A percentile compares a stretch with the other conserved stretches of the same genome.
Evolutionary conservation across 1,284 basidiomycete genomes (phyloP).

Genomic region (Fomitopsis palustris): DNA sequence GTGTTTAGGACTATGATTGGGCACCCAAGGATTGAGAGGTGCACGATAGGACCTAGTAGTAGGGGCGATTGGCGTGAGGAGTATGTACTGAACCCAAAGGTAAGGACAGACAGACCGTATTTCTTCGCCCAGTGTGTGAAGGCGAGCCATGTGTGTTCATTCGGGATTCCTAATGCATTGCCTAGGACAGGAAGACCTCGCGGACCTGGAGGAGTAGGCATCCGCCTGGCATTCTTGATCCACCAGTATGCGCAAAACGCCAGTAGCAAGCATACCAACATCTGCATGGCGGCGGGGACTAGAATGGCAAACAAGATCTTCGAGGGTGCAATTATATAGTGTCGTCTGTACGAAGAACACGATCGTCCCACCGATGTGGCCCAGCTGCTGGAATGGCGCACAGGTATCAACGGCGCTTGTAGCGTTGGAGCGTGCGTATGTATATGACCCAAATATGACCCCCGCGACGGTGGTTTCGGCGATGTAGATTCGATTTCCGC

Average conservation of each 20-base stretch:
- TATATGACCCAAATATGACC: too few relatives aligned
- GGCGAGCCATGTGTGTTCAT: not conserved
- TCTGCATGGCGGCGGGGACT: not conserved
- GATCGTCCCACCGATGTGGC: too few relatives aligned
- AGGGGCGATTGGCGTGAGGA: not conserved
- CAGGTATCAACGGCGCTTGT: too few relatives aligned
- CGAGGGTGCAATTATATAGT: too few relatives aligned
- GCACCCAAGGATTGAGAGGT: conserved; percentile 1
- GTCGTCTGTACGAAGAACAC: too few relatives aligned
- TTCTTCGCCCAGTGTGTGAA: not conserved
- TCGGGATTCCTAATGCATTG: not conserved
- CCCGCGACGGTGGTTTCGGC: too few relatives aligned
- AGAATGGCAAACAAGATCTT: too few relatives aligned
- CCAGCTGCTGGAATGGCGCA: too few relatives aligned
- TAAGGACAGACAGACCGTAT: not conserved
- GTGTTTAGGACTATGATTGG: conserved; percentile 2
- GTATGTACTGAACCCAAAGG: not conserved
- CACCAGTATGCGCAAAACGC: not conserved
- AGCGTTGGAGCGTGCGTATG: too few relatives aligned
- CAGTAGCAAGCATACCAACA: not conserved
- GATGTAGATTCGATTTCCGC: too few relatives aligned
- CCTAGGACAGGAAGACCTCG: not conserved
- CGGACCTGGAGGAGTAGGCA: not conserved
- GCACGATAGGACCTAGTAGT: conserved; percentile 1
- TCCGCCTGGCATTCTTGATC: not conserved